Evolutionary conservation across 2,329 filamentous ascomycete species (phyloP), one percentile per base, ranked within the genome.

Genomic region (Colletotrichum destructivum): DNA sequence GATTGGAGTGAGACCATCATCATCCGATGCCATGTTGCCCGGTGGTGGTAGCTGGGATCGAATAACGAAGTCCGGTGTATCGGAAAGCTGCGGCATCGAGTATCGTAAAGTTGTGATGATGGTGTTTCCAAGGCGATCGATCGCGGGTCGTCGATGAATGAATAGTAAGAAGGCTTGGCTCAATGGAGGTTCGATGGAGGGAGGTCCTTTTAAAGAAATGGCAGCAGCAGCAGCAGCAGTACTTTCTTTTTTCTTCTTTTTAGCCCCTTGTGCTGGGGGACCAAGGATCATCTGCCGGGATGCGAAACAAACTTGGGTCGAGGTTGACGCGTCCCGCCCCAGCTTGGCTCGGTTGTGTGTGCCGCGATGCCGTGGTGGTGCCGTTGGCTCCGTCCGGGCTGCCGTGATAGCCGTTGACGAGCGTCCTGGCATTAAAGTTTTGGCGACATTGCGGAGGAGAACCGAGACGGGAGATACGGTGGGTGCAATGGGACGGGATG

Each of bases 321-420:
- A 54, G 5, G 59, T 60, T 49, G 59, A 69, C 46, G 59, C 46
- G 52, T 69, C 13, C 35, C 35, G n/a, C n/a, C 35, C 38, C 51
- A 63, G 46, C 57, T 71, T 71, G 65, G 59, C 65, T 69, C 54
- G 65, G 59, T 44, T 71, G 60, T n/a, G 31, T 69, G 69, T 71
- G 65, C 65, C 69, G 69, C 26, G 47, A 42, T 42, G 60, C 60
- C 60, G 60, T 42, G 26, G 8, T 26, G 54, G 38, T 66, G 66
- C 67, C 62, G 67, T 38, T 62, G 42, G 31, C 38, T 62, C 68
- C 68, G 64, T 42, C 5, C 46, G n/a, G 11, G 47, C 9, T 71
- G 69, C 69, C 69, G 69, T 64, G 54, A 59, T 71, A 59, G 59
- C 69, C 69, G 69, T 47, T 35, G 52, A 21, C 12, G 42, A 31